Base-by-base conservation (phyloP, 78 protist genomes). In the Emiliania huxleyi region DNA sequence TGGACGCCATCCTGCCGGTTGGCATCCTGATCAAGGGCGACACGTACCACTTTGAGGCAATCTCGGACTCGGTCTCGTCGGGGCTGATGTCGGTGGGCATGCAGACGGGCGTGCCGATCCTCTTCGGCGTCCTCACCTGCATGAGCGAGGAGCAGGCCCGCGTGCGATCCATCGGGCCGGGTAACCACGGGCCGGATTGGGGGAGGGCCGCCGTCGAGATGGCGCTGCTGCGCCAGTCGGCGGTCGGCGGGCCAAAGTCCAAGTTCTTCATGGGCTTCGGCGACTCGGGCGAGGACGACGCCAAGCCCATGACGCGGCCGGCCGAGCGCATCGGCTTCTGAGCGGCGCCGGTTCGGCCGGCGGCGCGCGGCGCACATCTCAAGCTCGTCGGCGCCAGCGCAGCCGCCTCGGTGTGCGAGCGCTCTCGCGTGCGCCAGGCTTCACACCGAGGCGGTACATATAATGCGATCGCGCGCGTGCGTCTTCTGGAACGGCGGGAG, bases 41-140 rank as follows among this genome's bases (percentile, higher is more conserved):
- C 43, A 96, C 96, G 29, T 73, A 48, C 91, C 96, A 94, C 84
- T 96, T 94, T 42, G 97, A 96, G 94, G 92, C 91, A 90, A 96
- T 96, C 22, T 90, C 94, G 37, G 90, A 94, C 56, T 88, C 93
- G 0, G 94, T 92, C 12, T 42, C 93, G 8, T 23, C 55, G 38
- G 95, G 94, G 25, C 91, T 95, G 55, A 89, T 91, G 94, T 1
- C 37, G 8, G 81, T 92, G 26, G 89, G 91, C 26, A 52, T 93
- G 35, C 90, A 92, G 69, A 91, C 92, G 55, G 88, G 90, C 48
- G 43, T 71, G 56, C 95, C 95, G 4, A 88, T 91, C 77, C 26
- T 91, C 38, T 91, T 94, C n/a, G 96, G 96, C 44, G 94, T 94
- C 62, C 92, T 94, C 33, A 94, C 92, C 56, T 84, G 92, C 85